Evolutionary conservation across 805 yeast species (phyloP).

Genomic region (Pichia manshurica): DNA sequence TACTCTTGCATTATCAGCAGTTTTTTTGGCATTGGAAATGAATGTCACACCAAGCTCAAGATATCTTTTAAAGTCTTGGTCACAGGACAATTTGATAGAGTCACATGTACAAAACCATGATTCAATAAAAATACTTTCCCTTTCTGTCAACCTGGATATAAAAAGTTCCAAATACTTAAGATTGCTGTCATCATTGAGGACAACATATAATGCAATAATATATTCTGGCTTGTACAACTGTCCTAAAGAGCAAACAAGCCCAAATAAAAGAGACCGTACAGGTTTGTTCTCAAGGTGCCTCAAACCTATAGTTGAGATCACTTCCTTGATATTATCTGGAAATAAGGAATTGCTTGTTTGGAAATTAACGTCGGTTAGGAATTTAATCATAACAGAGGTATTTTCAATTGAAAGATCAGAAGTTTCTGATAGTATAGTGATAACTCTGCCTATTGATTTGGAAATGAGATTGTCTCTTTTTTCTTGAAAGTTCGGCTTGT

Average conservation of each 20-base stretch:
- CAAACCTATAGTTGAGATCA: slow-evolving; percentile 14
- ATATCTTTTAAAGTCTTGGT: slow-evolving; percentile 3
- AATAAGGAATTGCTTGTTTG: neutral
- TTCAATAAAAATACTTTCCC: neutral
- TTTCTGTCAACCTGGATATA: neutral
- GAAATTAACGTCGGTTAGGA: slow-evolving; percentile 3
- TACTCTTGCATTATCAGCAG: neutral
- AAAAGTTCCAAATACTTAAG: slow-evolving; percentile 4
- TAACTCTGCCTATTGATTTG: neutral
- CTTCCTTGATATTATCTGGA: slow-evolving; percentile 2
- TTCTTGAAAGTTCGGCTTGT: neutral
- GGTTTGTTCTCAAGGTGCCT: neutral
- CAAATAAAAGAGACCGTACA: slow-evolving; percentile 16
- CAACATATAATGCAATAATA: slow-evolving; percentile 22
- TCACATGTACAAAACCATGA: slow-evolving; percentile 8
- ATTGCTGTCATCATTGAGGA: slow-evolving; percentile 10
- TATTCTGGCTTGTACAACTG: slow-evolving; percentile 13
- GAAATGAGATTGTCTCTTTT: neutral
- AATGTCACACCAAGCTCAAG: slow-evolving; percentile 3
- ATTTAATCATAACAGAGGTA: neutral
- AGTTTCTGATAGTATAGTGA: neutral
- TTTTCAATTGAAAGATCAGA: neutral
- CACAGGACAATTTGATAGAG: slow-evolving; percentile 5
- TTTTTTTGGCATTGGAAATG: slow-evolving; percentile 6
- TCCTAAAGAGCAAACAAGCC: slow-evolving; percentile 12